Evolutionary conservation across 129 eudicot genomes (phyloP).

Genomic region (Silybum marianum): DNA sequence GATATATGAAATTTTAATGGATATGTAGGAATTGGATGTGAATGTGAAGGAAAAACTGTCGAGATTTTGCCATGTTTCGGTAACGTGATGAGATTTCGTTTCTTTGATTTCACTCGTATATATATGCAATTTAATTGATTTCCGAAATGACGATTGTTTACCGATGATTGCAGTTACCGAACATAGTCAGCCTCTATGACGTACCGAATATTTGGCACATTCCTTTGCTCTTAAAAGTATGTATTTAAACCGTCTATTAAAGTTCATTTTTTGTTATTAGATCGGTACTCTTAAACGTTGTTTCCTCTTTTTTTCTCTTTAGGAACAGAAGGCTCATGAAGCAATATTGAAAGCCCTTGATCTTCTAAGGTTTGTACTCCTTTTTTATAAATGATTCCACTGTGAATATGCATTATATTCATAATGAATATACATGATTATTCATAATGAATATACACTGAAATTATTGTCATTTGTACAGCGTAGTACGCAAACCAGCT

Average conservation of each 20-base stretch:
- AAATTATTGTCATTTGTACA: slow-evolving; percentile 13
- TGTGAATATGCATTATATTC: neutral
- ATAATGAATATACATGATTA: neutral
- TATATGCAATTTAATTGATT: slow-evolving; percentile 13
- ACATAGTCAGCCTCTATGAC: slow-evolving; percentile 79
- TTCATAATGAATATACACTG: neutral
- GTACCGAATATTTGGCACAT: slow-evolving; percentile 95
- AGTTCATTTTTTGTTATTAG: slow-evolving; percentile 17
- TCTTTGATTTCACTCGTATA: slow-evolving; percentile 18
- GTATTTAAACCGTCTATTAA: slow-evolving; percentile 10
- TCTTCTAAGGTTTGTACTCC: slow-evolving; percentile 59
- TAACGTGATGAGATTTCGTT: slow-evolving; percentile 24
- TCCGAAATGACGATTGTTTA: neutral
- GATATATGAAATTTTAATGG: neutral
- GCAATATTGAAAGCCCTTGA: slow-evolving; percentile 83
- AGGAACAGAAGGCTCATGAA: slow-evolving; percentile 98
- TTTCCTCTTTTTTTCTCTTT: slow-evolving; percentile 15
- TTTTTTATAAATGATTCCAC: neutral
- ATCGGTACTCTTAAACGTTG: neutral
- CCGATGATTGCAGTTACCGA: slow-evolving; percentile 48
- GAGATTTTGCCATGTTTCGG: slow-evolving; percentile 97
- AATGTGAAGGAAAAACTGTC: slow-evolving; percentile 91
- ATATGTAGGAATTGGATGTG: slow-evolving; percentile 72
- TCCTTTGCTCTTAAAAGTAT: slow-evolving; percentile 79
- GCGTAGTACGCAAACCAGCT: slow-evolving; percentile 64